Evolutionary conservation across 2,329 filamentous ascomycete species (phyloP).

Genomic region (Balansia obtecta): DNA sequence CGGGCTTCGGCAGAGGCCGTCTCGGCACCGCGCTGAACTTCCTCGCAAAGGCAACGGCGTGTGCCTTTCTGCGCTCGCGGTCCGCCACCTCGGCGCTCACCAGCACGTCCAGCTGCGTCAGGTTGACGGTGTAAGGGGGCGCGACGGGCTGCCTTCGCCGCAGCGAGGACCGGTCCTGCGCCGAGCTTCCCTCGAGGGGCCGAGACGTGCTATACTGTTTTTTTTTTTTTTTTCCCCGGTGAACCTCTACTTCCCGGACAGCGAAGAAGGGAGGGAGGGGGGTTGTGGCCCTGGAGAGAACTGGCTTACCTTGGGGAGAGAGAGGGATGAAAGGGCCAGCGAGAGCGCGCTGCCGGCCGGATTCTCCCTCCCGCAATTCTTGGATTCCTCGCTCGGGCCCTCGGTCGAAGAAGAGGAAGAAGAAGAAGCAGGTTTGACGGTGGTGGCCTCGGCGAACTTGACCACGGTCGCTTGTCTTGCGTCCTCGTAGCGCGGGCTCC

Average conservation of each 20-base stretch:
- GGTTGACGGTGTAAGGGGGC: background rate
- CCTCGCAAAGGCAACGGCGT: background rate
- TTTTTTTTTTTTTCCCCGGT: too few relatives aligned
- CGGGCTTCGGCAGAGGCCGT: background rate
- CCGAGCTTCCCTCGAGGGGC: background rate
- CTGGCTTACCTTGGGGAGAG: background rate
- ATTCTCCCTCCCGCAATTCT: background rate
- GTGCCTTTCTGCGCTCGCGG: background rate
- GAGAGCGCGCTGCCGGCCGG: background rate
- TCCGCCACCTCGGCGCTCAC: background rate
- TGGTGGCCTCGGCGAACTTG: background rate
- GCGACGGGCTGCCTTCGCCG: background rate
- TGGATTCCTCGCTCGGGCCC: background rate
- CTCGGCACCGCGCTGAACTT: background rate
- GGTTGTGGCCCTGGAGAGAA: too few relatives aligned
- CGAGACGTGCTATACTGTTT: background rate
- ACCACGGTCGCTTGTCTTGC: background rate
- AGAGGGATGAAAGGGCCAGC: background rate
- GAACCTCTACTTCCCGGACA: background rate
- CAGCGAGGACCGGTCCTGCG: background rate
- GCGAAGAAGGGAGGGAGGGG: too few relatives aligned
- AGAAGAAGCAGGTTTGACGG: background rate
- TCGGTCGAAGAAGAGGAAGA: too few relatives aligned
- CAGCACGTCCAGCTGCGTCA: background rate
- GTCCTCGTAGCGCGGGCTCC: background rate